Evolutionary conservation across 306 rosid genomes (phyloP), one percentile per base, ranked within the genome.

Genomic region (Spatholobus suberectus): DNA sequence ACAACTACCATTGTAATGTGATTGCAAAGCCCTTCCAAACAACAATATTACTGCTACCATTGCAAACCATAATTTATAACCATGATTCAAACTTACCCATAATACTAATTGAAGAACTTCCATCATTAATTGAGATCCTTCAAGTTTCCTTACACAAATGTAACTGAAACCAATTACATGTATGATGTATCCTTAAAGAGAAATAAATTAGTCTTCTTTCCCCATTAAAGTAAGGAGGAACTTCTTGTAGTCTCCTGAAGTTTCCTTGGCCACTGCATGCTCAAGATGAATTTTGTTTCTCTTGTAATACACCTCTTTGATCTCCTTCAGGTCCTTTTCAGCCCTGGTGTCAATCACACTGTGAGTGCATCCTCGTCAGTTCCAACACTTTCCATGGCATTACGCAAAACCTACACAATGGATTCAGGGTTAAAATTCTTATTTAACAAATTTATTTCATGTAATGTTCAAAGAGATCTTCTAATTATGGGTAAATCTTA

Each of bases 181-280:
- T n/a, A n/a, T n/a, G n/a, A n/a, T n/a, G n/a, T 2, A 14, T 13
- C 15, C 18, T 46, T 13, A 14, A 35, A 13, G n/a, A 23, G 4
- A 77, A 47, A 32, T 13, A 15, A 11, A 29, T 85, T 44, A 82
- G 5, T 89, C 84, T 73, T 90, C 43, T 40, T 90, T 85, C 1
- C 96, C 98, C 76, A 91, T 21, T 5, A 93, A 82, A 78, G 94
- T 71, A 69, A 96, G 92, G 70, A 96, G 89, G 85, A 96, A 93
- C 37, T 63, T 82, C 85, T 90, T 87, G 87, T 96, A 96, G 15
- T 92, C 96, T 55, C 98, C 97, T 5, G 91, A 80, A 73, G 89
- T 78, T 38, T 90, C 94, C 75, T 89, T 84, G 15, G 92, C 86
- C 80, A 96, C 89, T 15, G 90, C 90, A 55, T 96, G 65, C 7